Percentiles rank a stretch among this genome's conserved stretches.
These are phyloP conservation scores for Anisodus tanguticus DNA, from an alignment of 257 asterid genomes.

Conservation along the genomic window DNA sequence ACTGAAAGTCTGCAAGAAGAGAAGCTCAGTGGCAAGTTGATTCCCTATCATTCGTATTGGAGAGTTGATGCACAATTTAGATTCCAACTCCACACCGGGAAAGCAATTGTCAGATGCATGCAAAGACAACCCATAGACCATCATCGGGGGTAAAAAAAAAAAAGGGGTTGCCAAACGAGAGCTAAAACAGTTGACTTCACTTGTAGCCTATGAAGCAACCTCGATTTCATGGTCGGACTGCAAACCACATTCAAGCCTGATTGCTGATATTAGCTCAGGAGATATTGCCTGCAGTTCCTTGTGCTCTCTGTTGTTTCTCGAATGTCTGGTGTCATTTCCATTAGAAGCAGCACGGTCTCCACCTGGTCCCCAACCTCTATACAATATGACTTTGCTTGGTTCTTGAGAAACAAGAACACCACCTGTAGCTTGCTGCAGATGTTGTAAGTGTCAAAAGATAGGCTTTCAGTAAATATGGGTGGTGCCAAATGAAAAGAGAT, in stretches of 20 bases:
- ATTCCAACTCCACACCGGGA: background rate
- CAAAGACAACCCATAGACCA: background rate
- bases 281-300: conserved; percentile 47
- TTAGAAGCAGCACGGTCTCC: conserved; percentile 38
- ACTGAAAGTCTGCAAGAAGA: conserved; percentile 17
- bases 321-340: conserved; percentile 28
- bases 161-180: background rate
- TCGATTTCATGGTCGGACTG: conserved; percentile 34
- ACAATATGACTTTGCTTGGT: conserved; percentile 93
- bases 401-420: conserved; percentile 89
- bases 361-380: conserved; percentile 83
- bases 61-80: background rate
- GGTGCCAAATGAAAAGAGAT: background rate
- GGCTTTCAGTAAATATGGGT: background rate
- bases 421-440: conserved; percentile 85
- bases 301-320: conserved; percentile 32
- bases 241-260: conserved; percentile 83
- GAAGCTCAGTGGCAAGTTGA: background rate
- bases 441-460: background rate
- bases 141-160: background rate
- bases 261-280: conserved; percentile 85
- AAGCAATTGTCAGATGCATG: background rate
- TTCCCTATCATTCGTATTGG: conserved; percentile 1
- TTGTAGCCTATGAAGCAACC: conserved; percentile 23
- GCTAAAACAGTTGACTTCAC: background rate